These are phyloP conservation scores for Apiospora pterosperma DNA, from an alignment of 2,329 filamentous ascomycete genomes.

Conservation along the genomic window DNA sequence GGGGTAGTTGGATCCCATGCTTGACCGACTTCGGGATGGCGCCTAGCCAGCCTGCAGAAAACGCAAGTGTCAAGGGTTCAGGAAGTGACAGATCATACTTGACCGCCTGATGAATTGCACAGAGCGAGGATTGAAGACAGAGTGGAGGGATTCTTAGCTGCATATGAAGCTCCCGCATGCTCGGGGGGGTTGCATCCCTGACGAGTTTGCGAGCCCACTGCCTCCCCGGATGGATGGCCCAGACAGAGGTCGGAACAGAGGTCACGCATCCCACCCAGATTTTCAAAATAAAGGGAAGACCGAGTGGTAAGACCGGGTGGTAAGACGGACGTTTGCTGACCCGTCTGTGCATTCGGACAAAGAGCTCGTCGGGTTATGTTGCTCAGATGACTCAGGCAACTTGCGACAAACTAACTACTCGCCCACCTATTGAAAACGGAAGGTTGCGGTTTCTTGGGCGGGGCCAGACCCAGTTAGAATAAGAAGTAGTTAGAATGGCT, in stretches of 20 bases:
- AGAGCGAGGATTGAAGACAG: neutral
- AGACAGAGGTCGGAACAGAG: neutral
- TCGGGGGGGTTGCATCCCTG: neutral
- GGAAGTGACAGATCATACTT: neutral
- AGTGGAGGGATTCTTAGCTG: neutral
- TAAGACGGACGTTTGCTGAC: neutral
- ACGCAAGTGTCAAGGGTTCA: neutral
- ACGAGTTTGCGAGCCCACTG: neutral
- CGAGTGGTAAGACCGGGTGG: neutral
- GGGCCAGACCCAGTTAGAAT: neutral
- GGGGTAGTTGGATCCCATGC: neutral
- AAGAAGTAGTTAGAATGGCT: too few species aligned
- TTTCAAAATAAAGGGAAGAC: neutral
- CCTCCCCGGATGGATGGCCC: neutral
- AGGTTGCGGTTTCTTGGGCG: neutral
- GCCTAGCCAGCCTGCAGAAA: neutral
- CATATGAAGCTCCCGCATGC: neutral
- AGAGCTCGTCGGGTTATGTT: neutral
- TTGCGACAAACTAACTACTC: neutral
- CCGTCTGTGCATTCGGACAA: neutral
- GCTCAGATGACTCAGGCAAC: neutral
- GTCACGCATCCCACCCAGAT: neutral
- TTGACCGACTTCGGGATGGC: neutral
- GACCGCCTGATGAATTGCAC: conserved; percentile 1
- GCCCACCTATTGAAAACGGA: neutral